Percentiles rank a stretch among this genome's conserved stretches.
These are phyloP conservation scores for Prunus mira DNA, from an alignment of 306 rosid species.

Conservation along the genomic window DNA sequence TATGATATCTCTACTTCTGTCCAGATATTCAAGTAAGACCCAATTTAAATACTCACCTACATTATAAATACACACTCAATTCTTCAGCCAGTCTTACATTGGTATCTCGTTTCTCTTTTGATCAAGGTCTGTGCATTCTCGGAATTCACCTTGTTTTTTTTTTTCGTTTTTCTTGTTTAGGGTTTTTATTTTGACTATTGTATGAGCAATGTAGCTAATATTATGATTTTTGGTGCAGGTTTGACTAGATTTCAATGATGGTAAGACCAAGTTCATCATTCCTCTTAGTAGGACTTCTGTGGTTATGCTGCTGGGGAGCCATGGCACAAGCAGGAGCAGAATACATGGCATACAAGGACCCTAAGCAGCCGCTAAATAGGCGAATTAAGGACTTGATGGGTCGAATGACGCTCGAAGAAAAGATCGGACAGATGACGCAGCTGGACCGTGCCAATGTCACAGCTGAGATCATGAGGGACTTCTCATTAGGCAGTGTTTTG, in stretches of 20 bases:
- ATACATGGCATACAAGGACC: conserved; percentile 21
- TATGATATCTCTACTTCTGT: no score
- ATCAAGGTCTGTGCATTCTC: no score
- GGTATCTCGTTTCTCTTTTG: no score
- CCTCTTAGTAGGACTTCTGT: conserved; percentile 1
- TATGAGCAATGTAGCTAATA: neutral
- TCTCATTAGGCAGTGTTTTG: conserved; percentile 19
- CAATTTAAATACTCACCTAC: no score
- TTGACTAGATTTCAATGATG: neutral
- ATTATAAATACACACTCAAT: no score
- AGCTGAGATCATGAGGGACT: conserved; percentile 13
- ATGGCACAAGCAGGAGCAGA: neutral
- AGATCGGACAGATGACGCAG: conserved; percentile 26
- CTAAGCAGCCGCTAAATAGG: neutral
- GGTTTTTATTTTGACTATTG: no score
- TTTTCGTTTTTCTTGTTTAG: no score
- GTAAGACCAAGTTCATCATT: neutral
- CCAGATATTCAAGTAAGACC: no score
- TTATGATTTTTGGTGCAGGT: neutral
- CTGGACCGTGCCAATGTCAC: conserved; percentile 13
- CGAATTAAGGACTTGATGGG: conserved; percentile 22
- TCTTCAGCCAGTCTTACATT: no score
- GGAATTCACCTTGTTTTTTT: no score
- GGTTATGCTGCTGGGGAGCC: neutral
- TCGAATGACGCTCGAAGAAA: conserved; percentile 24